These are phyloP conservation scores for Elasticomyces elasticus DNA, from an alignment of 495 filamentous ascomycete species.

Conservation along the genomic window DNA sequence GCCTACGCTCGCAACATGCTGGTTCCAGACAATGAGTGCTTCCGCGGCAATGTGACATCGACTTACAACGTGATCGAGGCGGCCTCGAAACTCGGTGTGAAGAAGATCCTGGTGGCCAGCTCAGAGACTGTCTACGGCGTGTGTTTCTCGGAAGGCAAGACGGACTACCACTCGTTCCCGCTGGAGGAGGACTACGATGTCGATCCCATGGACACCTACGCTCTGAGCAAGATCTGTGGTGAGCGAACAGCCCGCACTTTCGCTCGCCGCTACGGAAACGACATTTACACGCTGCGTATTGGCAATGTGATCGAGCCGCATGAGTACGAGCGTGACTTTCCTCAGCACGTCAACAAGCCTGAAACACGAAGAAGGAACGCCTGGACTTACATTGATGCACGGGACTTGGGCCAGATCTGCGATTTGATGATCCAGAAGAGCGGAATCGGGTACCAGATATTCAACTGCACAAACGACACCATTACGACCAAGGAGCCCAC, in stretches of 20 bases:
- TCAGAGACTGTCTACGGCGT: conserved; percentile 51
- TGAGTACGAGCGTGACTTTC: conserved; percentile 46
- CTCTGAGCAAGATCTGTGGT: conserved; percentile 48
- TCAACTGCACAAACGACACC: conserved; percentile 53
- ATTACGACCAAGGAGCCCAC: conserved; percentile 42
- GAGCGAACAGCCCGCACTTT: conserved; percentile 49
- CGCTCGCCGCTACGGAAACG: conserved; percentile 41
- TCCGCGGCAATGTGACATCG: conserved; percentile 42
- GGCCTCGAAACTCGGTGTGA: conserved; percentile 47
- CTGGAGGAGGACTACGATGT: conserved; percentile 45
- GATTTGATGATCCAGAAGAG: conserved; percentile 39
- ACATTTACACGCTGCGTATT: conserved; percentile 52
- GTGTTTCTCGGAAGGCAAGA: conserved; percentile 47
- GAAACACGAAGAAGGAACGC: conserved; percentile 43
- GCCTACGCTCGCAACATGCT: conserved; percentile 52
- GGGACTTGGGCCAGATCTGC: conserved; percentile 51
- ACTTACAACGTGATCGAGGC: conserved; percentile 56
- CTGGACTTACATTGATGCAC: conserved; percentile 52
- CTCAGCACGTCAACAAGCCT: conserved; percentile 40
- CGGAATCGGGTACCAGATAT: conserved; percentile 49
- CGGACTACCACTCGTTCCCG: conserved; percentile 47
- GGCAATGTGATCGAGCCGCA: conserved; percentile 50
- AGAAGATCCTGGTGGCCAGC: conserved; percentile 51
- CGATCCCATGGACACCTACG: conserved; percentile 49
- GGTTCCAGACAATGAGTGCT: conserved; percentile 51